Evolutionary conservation across 768 basidiomycete genomes (phyloP).

Genomic region (Russula ochroleuca): DNA sequence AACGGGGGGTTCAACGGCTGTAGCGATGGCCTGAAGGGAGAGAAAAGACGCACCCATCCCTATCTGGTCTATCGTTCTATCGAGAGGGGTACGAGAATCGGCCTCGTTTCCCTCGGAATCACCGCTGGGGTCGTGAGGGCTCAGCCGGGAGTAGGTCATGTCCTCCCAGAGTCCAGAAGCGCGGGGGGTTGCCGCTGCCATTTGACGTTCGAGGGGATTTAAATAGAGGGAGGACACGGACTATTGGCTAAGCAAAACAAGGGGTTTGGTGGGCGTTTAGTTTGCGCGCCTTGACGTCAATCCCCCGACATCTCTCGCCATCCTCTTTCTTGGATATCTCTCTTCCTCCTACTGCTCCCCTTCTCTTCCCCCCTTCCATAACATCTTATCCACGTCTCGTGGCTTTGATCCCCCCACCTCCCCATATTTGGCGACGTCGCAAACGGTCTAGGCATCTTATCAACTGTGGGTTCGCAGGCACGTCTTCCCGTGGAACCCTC

Average conservation of each 20-base stretch:
- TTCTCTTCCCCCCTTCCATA: not conserved
- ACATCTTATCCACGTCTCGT: not conserved
- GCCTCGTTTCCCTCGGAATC: constrained; percentile 30
- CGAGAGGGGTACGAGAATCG: constrained; percentile 48
- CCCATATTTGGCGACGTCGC: not conserved
- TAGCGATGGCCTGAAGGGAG: not conserved
- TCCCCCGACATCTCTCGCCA: not conserved
- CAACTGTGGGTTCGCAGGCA: no score
- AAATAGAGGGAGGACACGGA: not conserved
- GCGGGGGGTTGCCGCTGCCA: constrained; percentile 40
- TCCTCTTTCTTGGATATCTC: no score
- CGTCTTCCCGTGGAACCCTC: no score
- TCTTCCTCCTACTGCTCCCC: not conserved
- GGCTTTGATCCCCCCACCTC: not conserved
- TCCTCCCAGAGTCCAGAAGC: constrained; percentile 48
- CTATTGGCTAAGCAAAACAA: constrained; percentile 9
- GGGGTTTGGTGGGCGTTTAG: no score
- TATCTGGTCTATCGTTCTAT: constrained; percentile 85
- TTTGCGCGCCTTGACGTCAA: not conserved
- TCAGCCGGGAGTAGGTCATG: constrained; percentile 36
- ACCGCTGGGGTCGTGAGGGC: constrained; percentile 36
- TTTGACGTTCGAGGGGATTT: not conserved
- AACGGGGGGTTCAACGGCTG: not conserved
- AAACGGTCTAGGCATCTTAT: not conserved
- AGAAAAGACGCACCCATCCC: constrained; percentile 64